A percentile compares a stretch with the other conserved stretches of the same genome.
Conservation (phyloP, 495 filamentous ascomycete species). For the Coniosporium apollinis region DNA sequence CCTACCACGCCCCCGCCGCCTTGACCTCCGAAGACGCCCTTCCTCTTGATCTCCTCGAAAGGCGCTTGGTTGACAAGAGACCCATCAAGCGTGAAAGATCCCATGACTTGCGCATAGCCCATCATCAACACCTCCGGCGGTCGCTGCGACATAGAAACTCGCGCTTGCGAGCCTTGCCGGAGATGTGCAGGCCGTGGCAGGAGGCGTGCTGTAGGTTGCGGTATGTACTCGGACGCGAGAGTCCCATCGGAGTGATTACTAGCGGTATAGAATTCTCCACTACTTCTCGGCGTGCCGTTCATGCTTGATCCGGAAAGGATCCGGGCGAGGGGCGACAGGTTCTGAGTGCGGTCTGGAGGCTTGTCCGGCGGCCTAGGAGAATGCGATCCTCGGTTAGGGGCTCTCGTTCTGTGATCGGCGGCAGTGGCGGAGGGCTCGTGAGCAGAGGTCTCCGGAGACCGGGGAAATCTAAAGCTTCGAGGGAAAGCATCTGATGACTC, state of each 20-base stretch:
- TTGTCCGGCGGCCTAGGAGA: slow-evolving; percentile 22
- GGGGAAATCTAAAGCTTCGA: slow-evolving; percentile 50
- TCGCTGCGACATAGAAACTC: slow-evolving; percentile 27
- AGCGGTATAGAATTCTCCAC: slow-evolving; percentile 82
- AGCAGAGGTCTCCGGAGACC: slow-evolving; percentile 19
- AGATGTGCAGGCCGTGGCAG: slow-evolving; percentile 35
- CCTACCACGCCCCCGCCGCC: slow-evolving; percentile 65
- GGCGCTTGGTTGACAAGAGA: slow-evolving; percentile 76
- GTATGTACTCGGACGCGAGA: slow-evolving; percentile 74
- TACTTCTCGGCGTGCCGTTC: slow-evolving; percentile 61
- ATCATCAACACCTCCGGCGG: slow-evolving; percentile 75
- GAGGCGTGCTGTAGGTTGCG: slow-evolving; percentile 38
- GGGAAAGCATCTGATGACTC: slow-evolving; percentile 28
- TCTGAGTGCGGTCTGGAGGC: slow-evolving; percentile 7
- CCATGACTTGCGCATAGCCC: slow-evolving; percentile 92
- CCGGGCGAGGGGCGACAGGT: slow-evolving; percentile 41
- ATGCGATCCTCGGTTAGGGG: slow-evolving; percentile 13
- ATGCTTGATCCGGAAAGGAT: slow-evolving; percentile 58
- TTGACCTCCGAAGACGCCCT: slow-evolving; percentile 76
- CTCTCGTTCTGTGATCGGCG: slow-evolving; percentile 7
- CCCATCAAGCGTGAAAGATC: slow-evolving; percentile 80
- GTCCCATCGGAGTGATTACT: slow-evolving; percentile 93
- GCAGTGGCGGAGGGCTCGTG: slow-evolving; percentile 7
- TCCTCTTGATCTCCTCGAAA: slow-evolving; percentile 91
- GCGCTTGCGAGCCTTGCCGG: slow-evolving; percentile 45